Base-by-base conservation (phyloP, 192 early-diverging fungal species). In the Pilaira anomala region DNA sequence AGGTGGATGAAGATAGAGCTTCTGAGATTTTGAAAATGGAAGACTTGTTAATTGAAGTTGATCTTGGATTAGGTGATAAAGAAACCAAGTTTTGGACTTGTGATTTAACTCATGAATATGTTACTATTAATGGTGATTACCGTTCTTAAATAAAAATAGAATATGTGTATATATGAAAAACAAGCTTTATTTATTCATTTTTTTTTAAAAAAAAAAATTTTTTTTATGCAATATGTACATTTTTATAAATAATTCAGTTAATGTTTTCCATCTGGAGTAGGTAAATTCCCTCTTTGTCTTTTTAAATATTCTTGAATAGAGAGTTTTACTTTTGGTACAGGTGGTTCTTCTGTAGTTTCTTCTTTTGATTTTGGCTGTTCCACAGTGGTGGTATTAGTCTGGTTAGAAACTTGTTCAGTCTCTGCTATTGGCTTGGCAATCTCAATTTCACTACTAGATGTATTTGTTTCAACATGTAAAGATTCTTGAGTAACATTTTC, bases 101-200 rank as follows among this genome's bases (percentile, higher is more conserved):
- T 64, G 96, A 98, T 78, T 80, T 97, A 26, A 92, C 87, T 54
- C 88, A 94, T 65, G 94, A 93, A 60, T 98, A 98, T 71, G 83
- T 98, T 29, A 88, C 81, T 19, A 98, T 97, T 68, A 98, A 98
- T 71, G 92, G 90, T 16, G 92, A 95, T 62, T 98, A 95, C 68
- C 86, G 92, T 22, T 84, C 83, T 39, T 88, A 74, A 62, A 50
- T 6, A 50, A 21, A 6, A 12, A 29, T 29, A 30, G 5, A 30
- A 7, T n/a, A 28, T 9, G 7, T 14, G 11, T 48, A 25, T 52
- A 25, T 3, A 52, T 14, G 14, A 24, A 8, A 52, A 25, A 25
- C 21, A 30, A 26, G 30, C 16, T 16, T 1, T 5, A n/a, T 55
- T 12, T 57, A 36, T 18, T 40, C 11, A 57, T 40, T 19, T 18